Base-by-base conservation (phyloP, 2,329 filamentous ascomycete genomes). In the Exophiala aquamarina region DNA sequence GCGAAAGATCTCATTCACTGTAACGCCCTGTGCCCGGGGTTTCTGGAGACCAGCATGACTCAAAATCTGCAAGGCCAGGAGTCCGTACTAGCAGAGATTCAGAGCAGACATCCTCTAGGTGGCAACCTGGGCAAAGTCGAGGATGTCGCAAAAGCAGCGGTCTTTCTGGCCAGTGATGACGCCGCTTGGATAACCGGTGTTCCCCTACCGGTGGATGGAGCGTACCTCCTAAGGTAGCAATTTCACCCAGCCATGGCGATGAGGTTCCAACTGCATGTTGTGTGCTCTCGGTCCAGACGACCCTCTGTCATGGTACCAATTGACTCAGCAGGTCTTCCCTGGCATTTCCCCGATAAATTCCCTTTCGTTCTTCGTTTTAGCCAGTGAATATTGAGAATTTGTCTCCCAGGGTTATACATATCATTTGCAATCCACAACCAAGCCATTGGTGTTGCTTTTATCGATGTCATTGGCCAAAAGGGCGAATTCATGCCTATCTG, bases 161-260 rank as follows among this genome's bases (percentile, higher is more conserved):
- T 77, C 6, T 71, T 73, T 51, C 52, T 77, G 41, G 70, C 70
- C 1, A 73, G 70, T 45, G 71, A 74, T 29, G 73, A 76, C 53
- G 70, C 70, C 3, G 60, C 57, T 28, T 76, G 68, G 67, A 60
- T 75, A 18, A 74, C 71, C 15, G 73, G 73, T 1, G 61, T 70
- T 14, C 63, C 62, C n/a, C 50, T 75, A 39, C 63, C 70, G 2
- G 69, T 75, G 14, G 73, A 76, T 65, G 72, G 73, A 3, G 72
- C 71, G 1, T 76, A 69, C 63, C 19, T 55, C 23, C 39, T 52
- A 19, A 26, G 49, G 28, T 52, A 34, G 21, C 13, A 5, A 10
- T 9, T 20, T 6, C n/a, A n/a, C n/a, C 10, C 10, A 38, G 11
- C 15, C 32, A n/a, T 21, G 17, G 18, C 17, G 18, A n/a, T 13